phyloP scores from a whole-genome alignment of 2,329 filamentous ascomycete species.

The Metarhizium anisopliae region DNA sequence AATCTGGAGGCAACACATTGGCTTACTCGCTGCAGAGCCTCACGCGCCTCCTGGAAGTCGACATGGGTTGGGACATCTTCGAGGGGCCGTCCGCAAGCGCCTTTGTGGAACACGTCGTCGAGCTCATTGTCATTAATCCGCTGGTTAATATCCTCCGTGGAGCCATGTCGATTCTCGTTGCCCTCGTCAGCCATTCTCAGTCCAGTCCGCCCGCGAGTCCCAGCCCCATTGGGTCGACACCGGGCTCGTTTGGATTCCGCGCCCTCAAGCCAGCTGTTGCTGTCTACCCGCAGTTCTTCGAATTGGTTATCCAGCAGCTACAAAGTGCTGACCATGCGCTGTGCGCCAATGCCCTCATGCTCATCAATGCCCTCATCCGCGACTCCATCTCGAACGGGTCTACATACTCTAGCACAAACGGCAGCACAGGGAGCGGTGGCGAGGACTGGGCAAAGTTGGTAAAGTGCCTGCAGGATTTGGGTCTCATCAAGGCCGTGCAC shows the following conservation, averaged over 20 bases:
- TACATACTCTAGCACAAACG: conserved; percentile 27
- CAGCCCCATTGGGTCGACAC: conserved; percentile 27
- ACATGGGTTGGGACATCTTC: conserved; percentile 94
- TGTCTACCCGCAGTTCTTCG: conserved; percentile 86
- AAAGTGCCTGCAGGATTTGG: conserved; percentile 84
- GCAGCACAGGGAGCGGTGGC: conserved; percentile 16
- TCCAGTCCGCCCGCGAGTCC: conserved; percentile 31
- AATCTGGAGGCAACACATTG: conserved; percentile 82
- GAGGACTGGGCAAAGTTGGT: conserved; percentile 95
- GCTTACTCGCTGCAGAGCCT: conserved; percentile 91
- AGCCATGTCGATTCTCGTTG: conserved; percentile 92
- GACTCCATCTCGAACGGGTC: conserved; percentile 75
- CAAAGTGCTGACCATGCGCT: conserved; percentile 91
- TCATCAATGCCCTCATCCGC: conserved; percentile 91
- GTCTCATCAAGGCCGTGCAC: conserved; percentile 86
- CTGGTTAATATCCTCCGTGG: conserved; percentile 95
- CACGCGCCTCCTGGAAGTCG: conserved; percentile 80
- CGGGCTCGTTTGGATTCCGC: conserved; percentile 71
- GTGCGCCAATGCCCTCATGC: conserved; percentile 88
- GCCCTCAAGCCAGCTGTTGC: conserved; percentile 88
- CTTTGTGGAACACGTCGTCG: conserved; percentile 69
- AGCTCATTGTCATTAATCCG: conserved; percentile 88
- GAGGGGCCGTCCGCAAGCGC: conserved; percentile 54
- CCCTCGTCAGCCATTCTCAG: conserved; percentile 81
- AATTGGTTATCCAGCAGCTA: conserved; percentile 84